Percentiles rank a stretch among this genome's conserved stretches.
Conservation (phyloP, 441 rosid species). For the Arabidopsis hybrid region DNA sequence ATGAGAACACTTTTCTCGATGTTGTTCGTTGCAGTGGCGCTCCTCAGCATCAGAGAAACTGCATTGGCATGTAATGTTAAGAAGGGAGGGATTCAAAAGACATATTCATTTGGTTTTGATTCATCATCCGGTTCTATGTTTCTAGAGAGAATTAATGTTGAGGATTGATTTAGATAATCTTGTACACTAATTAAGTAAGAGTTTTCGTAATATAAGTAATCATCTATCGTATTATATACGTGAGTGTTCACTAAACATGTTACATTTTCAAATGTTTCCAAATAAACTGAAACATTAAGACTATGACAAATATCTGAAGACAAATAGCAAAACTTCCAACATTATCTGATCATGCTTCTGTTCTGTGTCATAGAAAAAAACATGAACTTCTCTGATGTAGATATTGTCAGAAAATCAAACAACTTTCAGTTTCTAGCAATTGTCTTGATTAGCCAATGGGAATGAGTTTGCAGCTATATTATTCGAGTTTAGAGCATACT, state of each 20-base stretch:
- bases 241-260: slow-evolving; percentile 8
- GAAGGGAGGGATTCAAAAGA: neutral
- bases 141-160: slow-evolving; percentile 34
- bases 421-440: neutral
- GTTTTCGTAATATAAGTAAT: slow-evolving; percentile 31
- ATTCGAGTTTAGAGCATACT: neutral
- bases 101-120: slow-evolving; percentile 38
- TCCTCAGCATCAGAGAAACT: slow-evolving; percentile 48
- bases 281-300: slow-evolving; percentile 3
- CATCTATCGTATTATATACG: slow-evolving; percentile 22
- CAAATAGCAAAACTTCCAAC: slow-evolving; percentile 17
- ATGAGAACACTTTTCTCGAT: slow-evolving; percentile 72
- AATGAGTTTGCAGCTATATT: too few relatives aligned
- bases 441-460: neutral
- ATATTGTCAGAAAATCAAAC: neutral
- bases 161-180: slow-evolving; percentile 42
- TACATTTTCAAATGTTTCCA: slow-evolving; percentile 21
- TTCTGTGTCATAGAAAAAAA: slow-evolving; percentile 13
- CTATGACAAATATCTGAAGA: slow-evolving; percentile 23
- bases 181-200: slow-evolving; percentile 44
- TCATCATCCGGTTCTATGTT: slow-evolving; percentile 23
- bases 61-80: slow-evolving; percentile 51
- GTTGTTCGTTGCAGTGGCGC: slow-evolving; percentile 67
- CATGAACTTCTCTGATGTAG: neutral
- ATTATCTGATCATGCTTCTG: slow-evolving; percentile 7